Base-by-base conservation (phyloP, 2,329 filamentous ascomycete genomes). In the Fusarium staphyleae region DNA sequence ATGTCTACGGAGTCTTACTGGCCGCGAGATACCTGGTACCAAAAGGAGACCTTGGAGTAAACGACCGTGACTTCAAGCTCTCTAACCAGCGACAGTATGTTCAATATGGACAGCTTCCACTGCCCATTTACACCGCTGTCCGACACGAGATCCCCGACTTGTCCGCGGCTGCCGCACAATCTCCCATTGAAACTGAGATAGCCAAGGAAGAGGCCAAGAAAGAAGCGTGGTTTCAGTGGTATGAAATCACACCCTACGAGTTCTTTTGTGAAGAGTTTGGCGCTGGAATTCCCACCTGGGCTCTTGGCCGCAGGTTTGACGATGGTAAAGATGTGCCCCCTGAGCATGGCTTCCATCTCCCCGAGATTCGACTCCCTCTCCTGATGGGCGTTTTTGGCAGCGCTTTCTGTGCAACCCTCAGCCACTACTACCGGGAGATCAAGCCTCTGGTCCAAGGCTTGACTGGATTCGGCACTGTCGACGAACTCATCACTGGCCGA, bases 141-240 rank as follows among this genome's bases (percentile, higher is more conserved):
- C 86, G 95, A 7, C 95, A 99, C 68, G 95, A 99, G 72, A 98
- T 99, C 18, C 95, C 93, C 0, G 77, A 87, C 7, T 72, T 86
- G 7, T 81, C 81, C 6, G 48, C 58, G 4, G 56, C 69, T 65
- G 5, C 69, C 63, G 47, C 68, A 5, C 47, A 61, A 29, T 51
- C 33, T 15, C 63, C 41, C 15, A 69, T 67, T 39, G 74, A 28
- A 46, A 78, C 1, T 5, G 59, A 63, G 24, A 57, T 62, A 14
- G 60, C 59, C 19, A 62, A 62, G 29, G 80, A 87, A 53, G 73
- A 75, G 15, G 79, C 77, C 9, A 85, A 76, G 67, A 80, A 81
- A 54, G 89, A 96, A 67, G 82, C 91, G 3, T 98, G 93, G 90
- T 99, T 98, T 66, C 93, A 99, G 67, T 98, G 95, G 93, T 97